Base-by-base conservation (phyloP, 768 basidiomycete species). In the Rubroboletus pulcherrimus region DNA sequence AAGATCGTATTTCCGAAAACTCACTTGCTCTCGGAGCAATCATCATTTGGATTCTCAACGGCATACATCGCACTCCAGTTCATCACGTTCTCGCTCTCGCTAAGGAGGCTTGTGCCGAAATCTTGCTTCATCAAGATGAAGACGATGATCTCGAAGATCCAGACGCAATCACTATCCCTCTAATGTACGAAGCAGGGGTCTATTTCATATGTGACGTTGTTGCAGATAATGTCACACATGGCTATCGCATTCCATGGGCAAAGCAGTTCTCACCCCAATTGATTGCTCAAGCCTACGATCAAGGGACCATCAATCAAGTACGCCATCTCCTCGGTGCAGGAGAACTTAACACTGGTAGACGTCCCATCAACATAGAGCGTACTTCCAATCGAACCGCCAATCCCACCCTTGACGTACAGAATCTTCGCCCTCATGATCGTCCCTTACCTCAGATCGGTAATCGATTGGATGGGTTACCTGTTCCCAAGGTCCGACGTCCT, bases 191-290 rank as follows among this genome's bases (percentile, higher is more conserved):
- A 8, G 51, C 46, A 4, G 51, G 56, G 0, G 21, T 38, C 1
- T 57, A 57, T 19, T 57, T 57, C n/a, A 0, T 57, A 1, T 55
- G 54, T 14, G 42, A 55, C 19, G 24, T 55, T 15, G 33, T 38
- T 19, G 15, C 11, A 0, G 10, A 30, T 10, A 29, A 21, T 0
- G 10, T 11, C 6, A 24, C 24, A 14, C 24, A 17, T 2, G 14
- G 35, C 11, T 42, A 26, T 42, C 21, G 47, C 0, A 41, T 54
- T 2, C 53, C 53, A 5, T 54, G 11, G 3, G 14, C 17, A 5
- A 40, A 43, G 31, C 15, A 17, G 7, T 45, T 17, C 17, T 8
- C 9, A 12, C 7, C 45, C 10, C n/a, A 14, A 12, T 19, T 33
- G 15, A 34, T 47, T 21, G n/a, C 45, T n/a, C 15, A 19, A n/a